phyloP scores from a whole-genome alignment of 2,329 filamentous ascomycete species.

The Fusarium oligoseptatum region DNA sequence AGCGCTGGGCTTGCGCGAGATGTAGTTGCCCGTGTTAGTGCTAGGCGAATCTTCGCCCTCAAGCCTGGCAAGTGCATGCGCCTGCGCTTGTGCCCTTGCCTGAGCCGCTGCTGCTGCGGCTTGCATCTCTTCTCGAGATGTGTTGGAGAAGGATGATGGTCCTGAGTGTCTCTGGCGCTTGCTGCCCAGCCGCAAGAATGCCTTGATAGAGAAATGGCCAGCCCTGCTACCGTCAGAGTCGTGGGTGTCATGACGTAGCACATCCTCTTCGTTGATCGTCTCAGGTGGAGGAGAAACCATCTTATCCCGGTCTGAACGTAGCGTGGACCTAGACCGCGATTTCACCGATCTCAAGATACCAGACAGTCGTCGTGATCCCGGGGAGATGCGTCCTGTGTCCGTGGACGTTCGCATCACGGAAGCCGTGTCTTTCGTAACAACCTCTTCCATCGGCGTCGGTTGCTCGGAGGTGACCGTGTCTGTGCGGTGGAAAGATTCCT shows the following conservation, averaged over 20 bases:
- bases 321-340: slow-evolving; percentile 64
- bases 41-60: slow-evolving; percentile 50
- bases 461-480: slow-evolving; percentile 44
- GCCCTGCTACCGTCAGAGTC: slow-evolving; percentile 65
- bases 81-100: slow-evolving; percentile 48
- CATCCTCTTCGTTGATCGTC: slow-evolving; percentile 63
- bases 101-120: slow-evolving; percentile 48
- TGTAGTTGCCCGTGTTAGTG: slow-evolving; percentile 40
- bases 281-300: slow-evolving; percentile 52
- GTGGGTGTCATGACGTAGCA: slow-evolving; percentile 67
- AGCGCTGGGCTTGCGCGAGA: slow-evolving; percentile 53
- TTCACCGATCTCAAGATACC: slow-evolving; percentile 62
- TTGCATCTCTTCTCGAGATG: slow-evolving; percentile 87
- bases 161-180: slow-evolving; percentile 68
- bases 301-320: slow-evolving; percentile 57
- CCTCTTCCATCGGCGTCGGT: slow-evolving; percentile 41
- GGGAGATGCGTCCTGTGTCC: slow-evolving; percentile 40
- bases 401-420: slow-evolving; percentile 38
- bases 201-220: slow-evolving; percentile 71
- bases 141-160: slow-evolving; percentile 90
- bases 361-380: slow-evolving; percentile 46
- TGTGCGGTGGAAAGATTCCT: slow-evolving; percentile 49
- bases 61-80: slow-evolving; percentile 51
- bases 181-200: slow-evolving; percentile 80
- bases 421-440: slow-evolving; percentile 39